Conservation (phyloP, 208 protist genomes). For the Jaenimonas drosophilae region DNA sequence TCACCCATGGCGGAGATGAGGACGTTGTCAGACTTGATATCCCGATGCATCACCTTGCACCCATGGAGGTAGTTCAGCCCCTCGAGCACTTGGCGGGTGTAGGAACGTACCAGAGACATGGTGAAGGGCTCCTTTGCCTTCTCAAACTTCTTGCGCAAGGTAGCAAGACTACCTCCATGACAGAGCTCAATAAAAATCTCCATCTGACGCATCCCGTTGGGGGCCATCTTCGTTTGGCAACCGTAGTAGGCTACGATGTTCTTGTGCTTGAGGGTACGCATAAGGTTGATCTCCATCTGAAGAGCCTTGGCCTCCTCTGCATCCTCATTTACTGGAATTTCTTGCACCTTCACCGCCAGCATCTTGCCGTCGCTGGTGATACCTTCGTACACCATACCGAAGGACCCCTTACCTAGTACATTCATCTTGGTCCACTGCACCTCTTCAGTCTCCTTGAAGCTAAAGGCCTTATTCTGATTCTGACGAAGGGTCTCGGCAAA, state of each 20-base stretch:
- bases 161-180: constrained; percentile 63
- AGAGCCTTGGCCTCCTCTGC: constrained; percentile 44
- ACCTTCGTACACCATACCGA: constrained; percentile 84
- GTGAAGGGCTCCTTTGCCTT: constrained; percentile 56
- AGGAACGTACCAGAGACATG: constrained; percentile 67
- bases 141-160: constrained; percentile 55
- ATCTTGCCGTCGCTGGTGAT: constrained; percentile 78
- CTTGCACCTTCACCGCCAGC: constrained; percentile 84
- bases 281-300: constrained; percentile 78
- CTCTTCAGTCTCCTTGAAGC: constrained; percentile 28
- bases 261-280: constrained; percentile 69
- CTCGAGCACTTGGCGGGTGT: constrained; percentile 83
- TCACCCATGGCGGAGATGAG: constrained; percentile 78
- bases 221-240: constrained; percentile 49
- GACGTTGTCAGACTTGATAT: constrained; percentile 91
- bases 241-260: constrained; percentile 89
- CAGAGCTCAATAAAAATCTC: constrained; percentile 89
- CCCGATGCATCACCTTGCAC: constrained; percentile 71
- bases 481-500: constrained; percentile 21
- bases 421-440: constrained; percentile 67
- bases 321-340: constrained; percentile 51
- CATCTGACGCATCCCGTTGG: constrained; percentile 43
- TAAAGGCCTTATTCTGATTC: constrained; percentile 16
- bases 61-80: constrained; percentile 81
- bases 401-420: constrained; percentile 79